Base-by-base conservation (phyloP, 768 basidiomycete species). In the Hortiboletus campestris region DNA sequence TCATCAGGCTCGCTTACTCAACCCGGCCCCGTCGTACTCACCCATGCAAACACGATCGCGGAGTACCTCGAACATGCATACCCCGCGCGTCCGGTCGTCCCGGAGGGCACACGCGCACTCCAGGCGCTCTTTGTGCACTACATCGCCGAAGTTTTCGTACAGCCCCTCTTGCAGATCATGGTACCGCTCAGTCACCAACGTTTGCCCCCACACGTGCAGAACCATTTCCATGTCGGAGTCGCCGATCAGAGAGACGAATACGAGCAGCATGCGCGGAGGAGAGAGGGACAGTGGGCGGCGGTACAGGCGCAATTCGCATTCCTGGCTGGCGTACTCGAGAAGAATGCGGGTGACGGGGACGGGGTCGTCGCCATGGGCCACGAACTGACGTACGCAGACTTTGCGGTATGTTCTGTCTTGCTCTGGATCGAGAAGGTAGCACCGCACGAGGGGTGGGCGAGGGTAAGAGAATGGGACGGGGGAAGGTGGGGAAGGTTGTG, bases 371-470 rank as follows among this genome's bases (percentile, higher is more conserved):
- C 73, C 16, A 84, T 83, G 78, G 88, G 88, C 4, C 73, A 77
- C 35, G 83, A 86, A 19, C 76, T 89, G 47, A 82, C 81, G 11
- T 88, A 89, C 60, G 86, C 85, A 2, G 88, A 90, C 61, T 89
- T 90, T 64, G 83, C 85, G 6, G 70, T 91, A 20, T 88, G 86
- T 60, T 81, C 88, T 0, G 79, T 87, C 17, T 70, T 90, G 40
- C 79, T 89, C 44, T 91, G 86, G 87, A 84, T 89, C 40, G 83
- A 89, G 66, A 76, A 81, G 46, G 82, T 89, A 65, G 81, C 86
- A 4, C 79, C 85, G n/a, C 83, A 85, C 53, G 86, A 89, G 58
- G 86, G 84, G 14, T 91, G 88, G 88, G 73, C 77, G 22, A 73
- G 83, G 50, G 78, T 90, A n/a, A 72, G 82, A 47, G 77, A 80